Percentiles rank a stretch among this genome's conserved stretches.
phyloP scores from a whole-genome alignment of 495 filamentous ascomycete species.

The Bathelium albidoporum region DNA sequence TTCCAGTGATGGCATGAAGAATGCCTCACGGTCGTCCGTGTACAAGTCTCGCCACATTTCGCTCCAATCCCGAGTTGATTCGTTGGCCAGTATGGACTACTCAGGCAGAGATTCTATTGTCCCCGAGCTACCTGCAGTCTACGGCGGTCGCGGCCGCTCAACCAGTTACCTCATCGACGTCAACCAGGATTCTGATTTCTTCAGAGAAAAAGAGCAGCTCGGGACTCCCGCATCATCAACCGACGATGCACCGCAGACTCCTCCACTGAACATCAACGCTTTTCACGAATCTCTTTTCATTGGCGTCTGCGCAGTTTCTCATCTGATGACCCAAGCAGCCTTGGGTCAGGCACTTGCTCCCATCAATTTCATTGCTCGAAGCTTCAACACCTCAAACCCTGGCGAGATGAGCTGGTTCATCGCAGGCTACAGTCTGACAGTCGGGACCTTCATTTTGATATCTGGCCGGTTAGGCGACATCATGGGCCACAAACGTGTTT shows the following conservation, averaged over 20 bases:
- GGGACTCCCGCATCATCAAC: slow-evolving; percentile 1
- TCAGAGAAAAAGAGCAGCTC: slow-evolving; percentile 3
- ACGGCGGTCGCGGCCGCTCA: slow-evolving; percentile 8
- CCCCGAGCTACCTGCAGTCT: slow-evolving; percentile 11
- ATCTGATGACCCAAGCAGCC: slow-evolving; percentile 29
- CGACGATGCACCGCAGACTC: background rate
- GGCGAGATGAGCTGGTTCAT: slow-evolving; percentile 42
- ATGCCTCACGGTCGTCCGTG: slow-evolving; percentile 3
- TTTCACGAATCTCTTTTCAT: slow-evolving; percentile 22
- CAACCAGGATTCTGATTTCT: background rate
- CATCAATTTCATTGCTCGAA: slow-evolving; percentile 22
- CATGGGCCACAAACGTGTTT: slow-evolving; percentile 52
- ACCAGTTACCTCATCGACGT: slow-evolving; percentile 12
- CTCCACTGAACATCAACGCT: slow-evolving; percentile 7
- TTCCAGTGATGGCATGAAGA: slow-evolving; percentile 6
- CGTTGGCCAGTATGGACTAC: slow-evolving; percentile 18
- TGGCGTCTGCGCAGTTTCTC: slow-evolving; percentile 21
- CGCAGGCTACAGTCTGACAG: slow-evolving; percentile 48
- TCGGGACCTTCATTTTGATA: slow-evolving; percentile 56
- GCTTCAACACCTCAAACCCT: slow-evolving; percentile 18
- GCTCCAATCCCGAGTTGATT: slow-evolving; percentile 21
- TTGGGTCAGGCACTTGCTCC: slow-evolving; percentile 27
- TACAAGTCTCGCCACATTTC: slow-evolving; percentile 23
- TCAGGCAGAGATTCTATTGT: slow-evolving; percentile 1
- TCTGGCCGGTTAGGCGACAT: slow-evolving; percentile 55